Evolutionary conservation across 805 yeast genomes (phyloP), one percentile per base, ranked within the genome.

Genomic region (Wickerhamiella spandovensis): DNA sequence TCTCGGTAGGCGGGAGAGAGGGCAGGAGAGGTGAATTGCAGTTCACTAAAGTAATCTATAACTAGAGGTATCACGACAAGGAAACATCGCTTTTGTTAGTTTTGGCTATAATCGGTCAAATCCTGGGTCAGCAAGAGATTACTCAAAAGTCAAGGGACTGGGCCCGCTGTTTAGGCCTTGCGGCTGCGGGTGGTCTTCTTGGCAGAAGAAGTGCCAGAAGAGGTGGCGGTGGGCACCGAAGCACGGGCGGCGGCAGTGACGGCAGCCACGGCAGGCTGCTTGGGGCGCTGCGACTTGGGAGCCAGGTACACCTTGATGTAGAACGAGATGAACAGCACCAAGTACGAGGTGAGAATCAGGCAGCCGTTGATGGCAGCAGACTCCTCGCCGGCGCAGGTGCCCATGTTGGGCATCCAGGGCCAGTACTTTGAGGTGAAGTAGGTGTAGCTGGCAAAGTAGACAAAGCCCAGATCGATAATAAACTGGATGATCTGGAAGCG

Each of bases 401-500:
- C 90, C 66, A 64, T 65, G 70, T 84, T 78, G 52, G 96, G 96
- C 64, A 89, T 67, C 54, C 69, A 60, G 49, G 74, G 72, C 63
- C 72, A 81, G 73, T 81, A 87, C 53, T 73, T 75, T 65, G 73
- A 72, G 39, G 92, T 89, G 65, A 84, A 87, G 72, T 82, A 88
- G 55, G 95, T 82, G 71, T 86, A 90, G 50, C 95, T 83, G 48
- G 96, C 95, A 68, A 85, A 88, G 74, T 88, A 92, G 56, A 92
- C 94, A 66, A 90, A 89, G 43, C 75, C 79, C 64, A 90, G 77
- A 68, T 90, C 98, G 63, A 90, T 74, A 58, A 90, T 71, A 65
- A 90, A 90, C 72, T 90, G 98, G 62, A 85, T 72, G 70, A 90
- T 90, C 74, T 90, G 98, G 74, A 86, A 81, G 57, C 95, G 77